These are phyloP conservation scores for Aspergillus uvarum DNA, from an alignment of 2,329 filamentous ascomycete genomes.

Conservation along the genomic window DNA sequence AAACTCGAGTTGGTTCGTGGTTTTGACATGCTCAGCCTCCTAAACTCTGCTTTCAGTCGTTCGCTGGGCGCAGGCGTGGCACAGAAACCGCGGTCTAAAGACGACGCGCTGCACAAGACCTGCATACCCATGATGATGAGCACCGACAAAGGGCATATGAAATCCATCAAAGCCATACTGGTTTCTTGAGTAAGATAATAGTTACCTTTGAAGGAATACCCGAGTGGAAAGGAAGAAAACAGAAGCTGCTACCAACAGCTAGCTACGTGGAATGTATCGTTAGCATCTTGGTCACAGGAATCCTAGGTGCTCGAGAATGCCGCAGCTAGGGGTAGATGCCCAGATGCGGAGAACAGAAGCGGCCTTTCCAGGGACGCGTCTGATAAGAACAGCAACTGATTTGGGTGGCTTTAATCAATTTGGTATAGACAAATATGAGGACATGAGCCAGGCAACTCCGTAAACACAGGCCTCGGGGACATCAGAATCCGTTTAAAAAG, in stretches of 20 bases:
- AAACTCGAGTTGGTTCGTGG: slow-evolving; percentile 7
- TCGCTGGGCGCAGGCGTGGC: slow-evolving; percentile 32
- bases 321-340: slow-evolving; percentile 16
- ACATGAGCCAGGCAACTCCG: neutral
- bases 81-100: slow-evolving; percentile 28
- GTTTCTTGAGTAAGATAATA: slow-evolving; percentile 5
- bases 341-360: neutral
- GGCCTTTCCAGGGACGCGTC: neutral
- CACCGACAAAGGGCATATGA: slow-evolving; percentile 19
- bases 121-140: slow-evolving; percentile 20
- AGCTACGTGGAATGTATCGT: slow-evolving; percentile 15
- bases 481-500: neutral
- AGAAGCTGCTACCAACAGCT: slow-evolving; percentile 7
- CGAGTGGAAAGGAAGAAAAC: slow-evolving; percentile 1
- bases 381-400: neutral
- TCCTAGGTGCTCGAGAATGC: slow-evolving; percentile 1
- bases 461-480: neutral
- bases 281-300: neutral
- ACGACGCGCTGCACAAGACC: slow-evolving; percentile 19
- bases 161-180: slow-evolving; percentile 27
- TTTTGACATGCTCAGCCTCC: slow-evolving; percentile 23
- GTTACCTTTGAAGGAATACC: neutral
- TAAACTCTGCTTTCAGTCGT: slow-evolving; percentile 27
- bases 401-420: neutral
- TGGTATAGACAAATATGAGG: neutral